Base-by-base conservation (phyloP, 208 protist genomes). In the Crithidia brevicula region DNA sequence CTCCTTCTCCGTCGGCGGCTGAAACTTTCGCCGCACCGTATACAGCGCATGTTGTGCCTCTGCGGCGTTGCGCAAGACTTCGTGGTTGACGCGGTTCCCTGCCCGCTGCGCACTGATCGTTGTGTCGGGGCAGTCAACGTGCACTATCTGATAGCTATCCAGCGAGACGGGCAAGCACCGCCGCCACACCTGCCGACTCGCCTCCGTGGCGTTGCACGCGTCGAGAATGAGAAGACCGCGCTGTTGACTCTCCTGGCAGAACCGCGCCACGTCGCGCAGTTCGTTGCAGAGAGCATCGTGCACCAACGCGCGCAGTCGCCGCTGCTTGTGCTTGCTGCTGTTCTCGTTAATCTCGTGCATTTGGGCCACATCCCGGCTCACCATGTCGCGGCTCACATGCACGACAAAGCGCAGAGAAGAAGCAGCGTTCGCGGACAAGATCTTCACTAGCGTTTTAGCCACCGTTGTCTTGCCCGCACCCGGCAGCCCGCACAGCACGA, bases 271-370 rank as follows among this genome's bases (percentile, higher is more conserved):
- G 34, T 67, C 67, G 33, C 46, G 36, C 60, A 88, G 22, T 8
- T 49, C 46, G n/a, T 27, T 18, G 30, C 63, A 62, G 16, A 83
- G 25, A 5, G 30, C 61, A 23, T 84, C 66, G 59, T 87, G 85
- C 20, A 89, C 66, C 27, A 81, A 25, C 15, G 67, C 72, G 23
- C 85, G 68, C 40, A 82, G 61, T 1, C 80, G 72, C 4, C 91
- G 81, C 51, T 83, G 75, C 65, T 92, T 86, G 59, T 93, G 91
- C 59, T 89, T 91, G 71, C 86, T 96, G 59, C 67, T 76, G 42
- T 45, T 63, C 11, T 51, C 42, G 20, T 81, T 68, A 27, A 91
- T 84, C 47, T 58, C 69, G 20, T 80, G 62, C n/a, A 57, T 27
- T 42, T 42, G 43, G 2, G 71, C 75, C 11, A 91, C 72, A 22